Evolutionary conservation across 1,284 basidiomycete species (phyloP).

Genomic region (Pyrrhoderma lamaoense): DNA sequence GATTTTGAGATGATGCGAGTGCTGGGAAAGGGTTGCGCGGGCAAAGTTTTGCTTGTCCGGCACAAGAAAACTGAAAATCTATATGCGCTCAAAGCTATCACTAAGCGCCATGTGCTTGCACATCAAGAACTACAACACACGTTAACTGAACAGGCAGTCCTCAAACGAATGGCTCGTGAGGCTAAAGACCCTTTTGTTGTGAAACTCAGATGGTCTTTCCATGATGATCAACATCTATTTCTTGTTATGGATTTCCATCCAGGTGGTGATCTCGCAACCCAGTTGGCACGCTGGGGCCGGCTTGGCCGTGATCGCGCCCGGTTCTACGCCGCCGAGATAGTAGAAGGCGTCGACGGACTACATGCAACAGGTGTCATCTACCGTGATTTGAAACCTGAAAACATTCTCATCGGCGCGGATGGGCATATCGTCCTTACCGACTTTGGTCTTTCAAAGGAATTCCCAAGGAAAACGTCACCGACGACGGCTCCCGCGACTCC

Average conservation of each 20-base stretch:
- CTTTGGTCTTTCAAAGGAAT: slow-evolving; percentile 89
- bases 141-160: slow-evolving; percentile 87
- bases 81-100: slow-evolving; percentile 94
- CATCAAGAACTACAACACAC: slow-evolving; percentile 96
- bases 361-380: slow-evolving; percentile 84
- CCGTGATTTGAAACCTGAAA: slow-evolving; percentile 90
- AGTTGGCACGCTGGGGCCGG: slow-evolving; percentile 90
- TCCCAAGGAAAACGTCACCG: slow-evolving; percentile 46
- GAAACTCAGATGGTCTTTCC: slow-evolving; percentile 92
- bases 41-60: slow-evolving; percentile 84
- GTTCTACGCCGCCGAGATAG: slow-evolving; percentile 95
- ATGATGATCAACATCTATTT: slow-evolving; percentile 91
- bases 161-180: slow-evolving; percentile 83
- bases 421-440: slow-evolving; percentile 96
- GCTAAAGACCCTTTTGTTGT: slow-evolving; percentile 87
- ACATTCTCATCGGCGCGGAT: slow-evolving; percentile 87
- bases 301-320: slow-evolving; percentile 87
- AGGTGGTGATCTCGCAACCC: slow-evolving; percentile 93
- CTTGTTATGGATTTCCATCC: slow-evolving; percentile 94
- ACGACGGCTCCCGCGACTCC: slow-evolving; percentile 52
- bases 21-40: slow-evolving; percentile 92
- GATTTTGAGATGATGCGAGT: slow-evolving; percentile 97
- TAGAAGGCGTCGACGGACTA: slow-evolving; percentile 88
- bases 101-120: slow-evolving; percentile 90
- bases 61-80: slow-evolving; percentile 65